phyloP scores from a whole-genome alignment of 441 rosid genomes.

The Bocquillonia castaneifolia region DNA sequence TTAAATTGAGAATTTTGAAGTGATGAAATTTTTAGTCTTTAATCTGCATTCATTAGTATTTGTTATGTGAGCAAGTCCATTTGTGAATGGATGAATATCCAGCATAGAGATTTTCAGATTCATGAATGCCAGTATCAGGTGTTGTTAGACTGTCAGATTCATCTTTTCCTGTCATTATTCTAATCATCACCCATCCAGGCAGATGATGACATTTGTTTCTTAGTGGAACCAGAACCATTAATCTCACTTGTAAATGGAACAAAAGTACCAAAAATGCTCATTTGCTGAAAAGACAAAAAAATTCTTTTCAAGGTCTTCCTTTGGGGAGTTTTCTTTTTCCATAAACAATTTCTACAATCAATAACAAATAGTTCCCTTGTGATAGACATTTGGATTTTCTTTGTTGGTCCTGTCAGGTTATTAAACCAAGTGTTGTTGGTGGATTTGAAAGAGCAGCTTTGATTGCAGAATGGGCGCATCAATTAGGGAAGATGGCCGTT shows the following conservation, averaged over 20 bases:
- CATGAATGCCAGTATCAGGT: background rate
- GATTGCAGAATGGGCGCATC: slow-evolving; percentile 87
- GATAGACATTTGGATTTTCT: slow-evolving; percentile 16
- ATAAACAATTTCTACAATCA: background rate
- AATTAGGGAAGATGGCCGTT: slow-evolving; percentile 80
- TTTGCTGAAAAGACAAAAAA: background rate
- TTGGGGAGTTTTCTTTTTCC: background rate
- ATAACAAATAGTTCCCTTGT: background rate
- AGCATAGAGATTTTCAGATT: background rate
- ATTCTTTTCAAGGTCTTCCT: background rate
- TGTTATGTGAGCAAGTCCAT: background rate
- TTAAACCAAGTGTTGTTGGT: slow-evolving; percentile 90
- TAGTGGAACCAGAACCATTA: slow-evolving; percentile 1
- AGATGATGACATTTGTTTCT: background rate
- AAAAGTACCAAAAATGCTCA: background rate
- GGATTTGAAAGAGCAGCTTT: slow-evolving; percentile 83
- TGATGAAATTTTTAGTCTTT: background rate
- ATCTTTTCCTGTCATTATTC: background rate
- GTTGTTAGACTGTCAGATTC: background rate
- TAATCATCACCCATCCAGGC: background rate
- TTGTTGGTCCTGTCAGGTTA: slow-evolving; percentile 46
- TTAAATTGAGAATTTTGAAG: background rate
- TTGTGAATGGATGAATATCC: background rate
- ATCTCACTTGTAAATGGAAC: background rate
- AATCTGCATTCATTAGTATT: background rate